A percentile compares a stretch with the other conserved stretches of the same genome.
Evolutionary conservation across 495 filamentous ascomycete species (phyloP).

Genomic region (Annulohypoxylon bovei): DNA sequence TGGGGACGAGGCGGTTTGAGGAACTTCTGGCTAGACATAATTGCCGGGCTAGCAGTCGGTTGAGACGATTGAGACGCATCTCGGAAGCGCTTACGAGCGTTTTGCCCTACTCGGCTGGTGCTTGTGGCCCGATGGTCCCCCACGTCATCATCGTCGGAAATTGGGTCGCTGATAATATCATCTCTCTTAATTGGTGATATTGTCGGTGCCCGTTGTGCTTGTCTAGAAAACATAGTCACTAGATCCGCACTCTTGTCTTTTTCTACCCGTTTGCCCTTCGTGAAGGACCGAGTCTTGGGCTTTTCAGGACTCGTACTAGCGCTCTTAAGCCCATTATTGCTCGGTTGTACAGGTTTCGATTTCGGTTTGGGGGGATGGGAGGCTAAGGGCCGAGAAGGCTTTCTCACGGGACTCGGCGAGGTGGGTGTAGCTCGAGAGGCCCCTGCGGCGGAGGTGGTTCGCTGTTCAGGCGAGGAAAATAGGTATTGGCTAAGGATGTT

Average conservation of each 20-base stretch:
- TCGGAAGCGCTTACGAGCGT: constrained; percentile 57
- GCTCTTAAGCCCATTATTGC: constrained; percentile 47
- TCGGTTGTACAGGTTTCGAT: constrained; percentile 19
- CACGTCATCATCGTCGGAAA: constrained; percentile 61
- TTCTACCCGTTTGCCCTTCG: constrained; percentile 49
- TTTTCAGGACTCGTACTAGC: constrained; percentile 64
- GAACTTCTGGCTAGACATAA: constrained; percentile 53
- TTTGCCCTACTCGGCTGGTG: constrained; percentile 56
- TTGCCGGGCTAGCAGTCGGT: constrained; percentile 13
- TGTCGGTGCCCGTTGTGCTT: constrained; percentile 55
- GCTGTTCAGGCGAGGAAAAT: constrained; percentile 53
- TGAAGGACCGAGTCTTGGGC: constrained; percentile 41
- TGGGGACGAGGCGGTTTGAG: constrained; percentile 42
- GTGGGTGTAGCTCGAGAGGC: constrained; percentile 27
- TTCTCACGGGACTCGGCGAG: constrained; percentile 51
- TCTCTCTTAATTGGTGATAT: constrained; percentile 48
- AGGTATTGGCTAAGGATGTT: constrained; percentile 57
- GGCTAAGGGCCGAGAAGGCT: constrained; percentile 42
- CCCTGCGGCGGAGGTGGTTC: constrained; percentile 11
- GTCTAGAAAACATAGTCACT: constrained; percentile 62
- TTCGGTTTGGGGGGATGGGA: constrained; percentile 33
- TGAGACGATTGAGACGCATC: constrained; percentile 35
- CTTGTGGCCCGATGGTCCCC: constrained; percentile 50
- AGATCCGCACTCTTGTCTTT: constrained; percentile 60
- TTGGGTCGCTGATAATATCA: constrained; percentile 61